A percentile compares a stretch with the other conserved stretches of the same genome.
These are phyloP conservation scores for Puccinia hordei DNA, from an alignment of 1,284 basidiomycete species.

Conservation along the genomic window DNA sequence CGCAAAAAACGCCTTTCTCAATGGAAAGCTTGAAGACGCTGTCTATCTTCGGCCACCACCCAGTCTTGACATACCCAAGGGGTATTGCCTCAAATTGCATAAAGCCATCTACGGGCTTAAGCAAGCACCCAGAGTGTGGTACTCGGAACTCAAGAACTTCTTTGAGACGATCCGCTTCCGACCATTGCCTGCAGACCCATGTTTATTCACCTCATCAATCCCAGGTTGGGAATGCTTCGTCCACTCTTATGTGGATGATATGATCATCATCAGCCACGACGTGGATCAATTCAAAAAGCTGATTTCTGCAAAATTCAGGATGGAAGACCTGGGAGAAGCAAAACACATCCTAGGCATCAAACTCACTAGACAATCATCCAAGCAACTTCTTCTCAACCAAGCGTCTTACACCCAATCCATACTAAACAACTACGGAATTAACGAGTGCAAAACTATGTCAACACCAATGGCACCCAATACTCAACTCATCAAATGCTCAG, in stretches of 20 bases:
- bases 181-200: background rate
- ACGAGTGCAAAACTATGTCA: background rate
- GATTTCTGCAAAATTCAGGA: too few species aligned
- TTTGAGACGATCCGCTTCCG: background rate
- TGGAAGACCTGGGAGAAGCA: too few species aligned
- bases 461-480: background rate
- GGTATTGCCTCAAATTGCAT: background rate
- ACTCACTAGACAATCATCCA: too few species aligned
- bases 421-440: background rate
- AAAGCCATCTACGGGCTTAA: too few species aligned
- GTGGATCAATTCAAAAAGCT: too few species aligned
- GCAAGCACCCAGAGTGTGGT: too few species aligned
- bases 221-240: background rate
- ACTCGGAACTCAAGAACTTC: constrained; percentile 1
- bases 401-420: background rate
- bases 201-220: constrained; percentile 3
- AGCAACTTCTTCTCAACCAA: too few species aligned
- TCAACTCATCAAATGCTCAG: background rate
- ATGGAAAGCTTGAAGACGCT: constrained; percentile 13
- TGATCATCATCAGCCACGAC: too few species aligned
- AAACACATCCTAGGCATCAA: too few species aligned
- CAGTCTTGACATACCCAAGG: background rate
- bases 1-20: constrained; percentile 20
- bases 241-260: too few species aligned
- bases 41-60: constrained; percentile 19